Base-by-base conservation (phyloP, 1,284 basidiomycete genomes). In the Athelia sp. region DNA sequence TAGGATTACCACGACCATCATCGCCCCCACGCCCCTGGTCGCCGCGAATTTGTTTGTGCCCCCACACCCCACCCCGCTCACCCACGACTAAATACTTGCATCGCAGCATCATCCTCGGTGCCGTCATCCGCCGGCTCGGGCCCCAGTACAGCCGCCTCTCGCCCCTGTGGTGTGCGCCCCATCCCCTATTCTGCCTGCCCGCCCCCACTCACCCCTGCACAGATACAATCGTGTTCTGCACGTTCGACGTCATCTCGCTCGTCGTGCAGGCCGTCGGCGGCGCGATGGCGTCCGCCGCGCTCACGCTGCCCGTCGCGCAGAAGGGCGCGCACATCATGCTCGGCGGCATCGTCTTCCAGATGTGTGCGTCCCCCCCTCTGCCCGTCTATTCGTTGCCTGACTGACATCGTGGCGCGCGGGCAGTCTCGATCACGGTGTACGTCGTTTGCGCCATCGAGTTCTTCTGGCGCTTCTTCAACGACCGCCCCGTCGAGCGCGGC, bases 211-310 rank as follows among this genome's bases (percentile, higher is more conserved):
- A 36, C 18, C 13, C 17, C 40, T 10, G 29, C 40, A 6, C 48
- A 81, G 78, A 81, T 56, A 69, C 73, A 0, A 68, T 70, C 22
- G 54, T 79, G 1, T 80, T 81, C 60, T 61, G 68, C 19, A 63
- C 66, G 32, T 73, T 70, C 49, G 74, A 82, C 56, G 60, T 79
- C 15, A 54, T 78, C 24, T 73, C 78, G 0, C 69, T 82, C 18
- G 57, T 78, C 21, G 59, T 82, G 4, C 81, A 83, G 60, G 78
- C 69, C 15, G 62, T 72, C 10, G 81, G 81, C 17, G 81, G 81
- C 22, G 78, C 70, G 1, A 62, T 74, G 14, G 79, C 81, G 2
- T 67, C 78, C 1, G 63, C 61, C 0, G 69, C 70, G 10, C 18
- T 22, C 8, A 26, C 43, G 15, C 21, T 23, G 26, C 67, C 64